Evolutionary conservation across 2,329 filamentous ascomycete genomes (phyloP).

Genomic region (Nemania diffusa): DNA sequence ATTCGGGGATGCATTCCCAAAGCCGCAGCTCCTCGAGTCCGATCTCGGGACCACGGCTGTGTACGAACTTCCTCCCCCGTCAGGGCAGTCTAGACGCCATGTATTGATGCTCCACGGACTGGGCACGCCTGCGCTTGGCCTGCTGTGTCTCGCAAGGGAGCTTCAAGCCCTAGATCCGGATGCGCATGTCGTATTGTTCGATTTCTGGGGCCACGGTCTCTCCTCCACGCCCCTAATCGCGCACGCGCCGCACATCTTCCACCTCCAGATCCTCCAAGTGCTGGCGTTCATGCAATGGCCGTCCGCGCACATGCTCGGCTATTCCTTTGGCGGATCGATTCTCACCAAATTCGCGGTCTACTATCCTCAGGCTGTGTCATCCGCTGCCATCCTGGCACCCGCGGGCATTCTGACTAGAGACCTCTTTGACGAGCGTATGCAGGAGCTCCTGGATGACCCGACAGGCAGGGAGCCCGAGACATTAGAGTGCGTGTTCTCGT

Average conservation of each 20-base stretch:
- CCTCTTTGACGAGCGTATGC: constrained; percentile 4
- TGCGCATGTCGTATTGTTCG: constrained; percentile 27
- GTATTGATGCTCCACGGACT: constrained; percentile 34
- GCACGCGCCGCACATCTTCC: constrained; percentile 30
- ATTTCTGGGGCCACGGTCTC: constrained; percentile 35
- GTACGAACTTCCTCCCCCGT: constrained; percentile 24
- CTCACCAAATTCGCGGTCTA: constrained; percentile 18
- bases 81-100: constrained; percentile 13
- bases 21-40: constrained; percentile 28
- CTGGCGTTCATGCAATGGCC: constrained; percentile 17
- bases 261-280: constrained; percentile 30
- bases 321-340: constrained; percentile 30
- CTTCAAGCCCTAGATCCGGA: constrained; percentile 18
- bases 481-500: constrained; percentile 2
- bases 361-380: constrained; percentile 9
- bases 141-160: constrained; percentile 21
- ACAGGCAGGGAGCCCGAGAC: constrained; percentile 23
- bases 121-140: constrained; percentile 31
- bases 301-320: constrained; percentile 28
- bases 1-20: constrained; percentile 29
- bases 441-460: constrained; percentile 8
- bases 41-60: constrained; percentile 32
- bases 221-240: constrained; percentile 23
- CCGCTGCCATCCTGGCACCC: constrained; percentile 24
- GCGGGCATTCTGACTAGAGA: constrained; percentile 15